Base-by-base conservation (phyloP, 495 filamentous ascomycete species). In the Aspergillus hancockii region DNA sequence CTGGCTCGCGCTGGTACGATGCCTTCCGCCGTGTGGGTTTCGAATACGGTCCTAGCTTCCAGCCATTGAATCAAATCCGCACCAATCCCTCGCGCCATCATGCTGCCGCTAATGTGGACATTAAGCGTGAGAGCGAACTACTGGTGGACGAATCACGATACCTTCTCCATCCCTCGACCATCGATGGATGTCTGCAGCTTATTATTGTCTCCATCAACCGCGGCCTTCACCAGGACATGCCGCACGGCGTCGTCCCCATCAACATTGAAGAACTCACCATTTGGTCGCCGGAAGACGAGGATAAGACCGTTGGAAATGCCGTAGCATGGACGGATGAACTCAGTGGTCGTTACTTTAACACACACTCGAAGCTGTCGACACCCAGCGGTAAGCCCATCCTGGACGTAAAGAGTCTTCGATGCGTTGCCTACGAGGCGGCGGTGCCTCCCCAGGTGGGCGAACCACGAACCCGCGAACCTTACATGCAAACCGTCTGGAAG, bases 141-240 rank as follows among this genome's bases (percentile, higher is more conserved):
- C 66, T 58, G 64, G 63, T 19, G 4, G 69, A 65, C n/a, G 72
- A 78, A 58, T 74, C 75, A 9, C 60, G 68, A n/a, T 73, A 75
- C 53, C 52, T 67, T 0, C 45, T 80, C 6, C 77, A 80, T 59
- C 77, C 76, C 0, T 59, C 70, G 0, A 54, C 64, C 1, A 58
- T 80, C 23, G 77, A 80, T 54, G 60, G 58, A 2, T 64, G 62
- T 14, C 61, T 78, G 16, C 77, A 79, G 59, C 69, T 75, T 2
- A 55, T 64, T 32, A 74, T 73, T 46, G 55, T 68, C 25, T 62
- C 75, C 31, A 66, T 72, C 47, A 61, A 70, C 31, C 64, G 60
- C 18, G 74, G 74, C 7, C 60, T 59, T 8, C 57, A 60, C 45
- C 68, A 64, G 12, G 65, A 56, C 12, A 68, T 77, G 66, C 38